phyloP scores from a whole-genome alignment of 306 rosid genomes.

The Prunus salicina region DNA sequence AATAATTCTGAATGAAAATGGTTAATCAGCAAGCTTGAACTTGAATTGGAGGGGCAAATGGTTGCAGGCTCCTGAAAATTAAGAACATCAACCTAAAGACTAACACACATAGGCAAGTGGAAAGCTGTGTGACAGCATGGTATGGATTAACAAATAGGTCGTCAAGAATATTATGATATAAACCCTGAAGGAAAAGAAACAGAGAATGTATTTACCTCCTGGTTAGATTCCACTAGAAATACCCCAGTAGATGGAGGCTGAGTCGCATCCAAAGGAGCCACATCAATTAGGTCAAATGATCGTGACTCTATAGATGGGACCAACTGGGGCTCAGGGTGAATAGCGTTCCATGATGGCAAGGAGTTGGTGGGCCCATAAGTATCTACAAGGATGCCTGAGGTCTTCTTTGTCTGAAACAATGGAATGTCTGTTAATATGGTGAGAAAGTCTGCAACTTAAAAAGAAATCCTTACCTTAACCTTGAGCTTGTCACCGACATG shows the following conservation, averaged over 20 bases:
- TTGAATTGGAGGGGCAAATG: neutral
- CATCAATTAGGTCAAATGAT: neutral
- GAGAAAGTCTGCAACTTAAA: neutral
- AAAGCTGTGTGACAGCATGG: neutral
- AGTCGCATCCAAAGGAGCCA: neutral
- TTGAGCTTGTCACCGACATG: neutral
- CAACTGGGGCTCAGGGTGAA: neutral
- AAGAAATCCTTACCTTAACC: neutral
- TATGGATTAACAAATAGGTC: neutral
- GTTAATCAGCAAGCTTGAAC: neutral
- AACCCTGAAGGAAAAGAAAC: neutral
- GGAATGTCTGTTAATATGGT: neutral
- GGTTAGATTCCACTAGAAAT: neutral
- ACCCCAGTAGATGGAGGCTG: neutral
- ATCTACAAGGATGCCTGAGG: neutral
- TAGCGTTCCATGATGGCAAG: neutral
- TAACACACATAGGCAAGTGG: neutral
- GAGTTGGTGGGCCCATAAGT: neutral
- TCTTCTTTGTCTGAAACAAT: neutral
- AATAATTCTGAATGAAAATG: neutral
- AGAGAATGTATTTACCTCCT: neutral
- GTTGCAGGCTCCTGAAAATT: neutral
- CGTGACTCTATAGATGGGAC: too few relatives aligned
- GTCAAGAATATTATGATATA: neutral
- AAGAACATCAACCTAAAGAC: neutral